Evolutionary conservation across 2,329 filamentous ascomycete genomes (phyloP).

Genomic region (Paramyrothecium roridum): DNA sequence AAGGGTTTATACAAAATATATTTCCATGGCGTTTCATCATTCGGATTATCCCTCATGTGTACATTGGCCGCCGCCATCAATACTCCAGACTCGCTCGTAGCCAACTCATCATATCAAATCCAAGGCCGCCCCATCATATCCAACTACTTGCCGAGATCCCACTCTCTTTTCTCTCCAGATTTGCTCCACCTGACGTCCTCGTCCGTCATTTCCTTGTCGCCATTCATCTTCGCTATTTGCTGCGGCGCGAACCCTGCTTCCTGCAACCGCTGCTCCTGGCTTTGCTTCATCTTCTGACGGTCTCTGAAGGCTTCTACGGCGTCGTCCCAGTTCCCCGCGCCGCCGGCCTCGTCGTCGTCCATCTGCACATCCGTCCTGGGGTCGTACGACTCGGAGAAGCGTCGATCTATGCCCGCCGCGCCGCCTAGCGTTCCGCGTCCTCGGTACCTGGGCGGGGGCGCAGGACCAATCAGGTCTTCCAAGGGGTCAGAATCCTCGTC

Average conservation of each 20-base stretch:
- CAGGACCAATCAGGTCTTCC: constrained; percentile 74
- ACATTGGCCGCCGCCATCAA: neutral
- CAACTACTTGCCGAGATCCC: constrained; percentile 53
- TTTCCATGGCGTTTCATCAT: neutral
- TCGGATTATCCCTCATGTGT: neutral
- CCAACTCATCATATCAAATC: constrained; percentile 3
- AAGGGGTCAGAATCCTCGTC: constrained; percentile 62
- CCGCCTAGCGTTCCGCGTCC: constrained; percentile 67
- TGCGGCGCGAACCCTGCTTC: constrained; percentile 76
- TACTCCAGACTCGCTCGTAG: neutral
- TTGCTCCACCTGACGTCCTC: constrained; percentile 73
- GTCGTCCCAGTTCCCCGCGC: constrained; percentile 72
- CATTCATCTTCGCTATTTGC: constrained; percentile 61
- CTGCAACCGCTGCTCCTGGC: constrained; percentile 72
- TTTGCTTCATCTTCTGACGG: constrained; percentile 72
- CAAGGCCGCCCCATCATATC: constrained; percentile 9
- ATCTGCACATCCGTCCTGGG: constrained; percentile 53
- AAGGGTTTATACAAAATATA: too few relatives aligned
- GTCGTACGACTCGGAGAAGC: constrained; percentile 68
- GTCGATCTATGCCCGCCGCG: constrained; percentile 69
- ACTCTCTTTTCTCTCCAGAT: constrained; percentile 60
- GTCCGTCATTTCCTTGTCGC: constrained; percentile 53
- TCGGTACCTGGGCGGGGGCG: constrained; percentile 51
- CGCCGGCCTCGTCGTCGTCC: constrained; percentile 36
- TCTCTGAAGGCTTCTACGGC: constrained; percentile 76